A percentile compares a stretch with the other conserved stretches of the same genome.
These are phyloP conservation scores for Rugonectria rugulosa DNA, from an alignment of 2,329 filamentous ascomycete species.

Conservation along the genomic window DNA sequence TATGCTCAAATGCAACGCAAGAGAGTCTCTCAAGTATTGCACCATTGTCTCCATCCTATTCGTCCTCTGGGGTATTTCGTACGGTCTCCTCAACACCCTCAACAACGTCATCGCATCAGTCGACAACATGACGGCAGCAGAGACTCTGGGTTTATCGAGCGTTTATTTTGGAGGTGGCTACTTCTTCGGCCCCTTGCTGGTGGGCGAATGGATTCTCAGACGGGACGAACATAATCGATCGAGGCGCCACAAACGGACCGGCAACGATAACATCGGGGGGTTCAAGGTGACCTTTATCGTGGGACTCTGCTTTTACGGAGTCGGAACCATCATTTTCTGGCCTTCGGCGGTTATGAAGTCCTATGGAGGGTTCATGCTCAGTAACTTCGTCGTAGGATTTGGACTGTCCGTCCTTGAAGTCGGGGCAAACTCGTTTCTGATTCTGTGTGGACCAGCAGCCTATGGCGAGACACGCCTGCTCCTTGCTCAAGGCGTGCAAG, in stretches of 20 bases:
- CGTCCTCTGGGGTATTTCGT: constrained; percentile 90
- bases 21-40: constrained; percentile 75
- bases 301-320: constrained; percentile 76
- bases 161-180: constrained; percentile 77
- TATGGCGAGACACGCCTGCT: constrained; percentile 79
- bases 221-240: constrained; percentile 68
- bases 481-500: constrained; percentile 79
- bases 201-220: constrained; percentile 75
- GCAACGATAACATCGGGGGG: constrained; percentile 62
- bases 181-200: constrained; percentile 71
- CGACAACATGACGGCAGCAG: constrained; percentile 64
- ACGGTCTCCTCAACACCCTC: constrained; percentile 83
- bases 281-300: constrained; percentile 84
- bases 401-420: constrained; percentile 81
- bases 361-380: constrained; percentile 80
- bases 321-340: constrained; percentile 87
- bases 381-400: constrained; percentile 77
- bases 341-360: constrained; percentile 77
- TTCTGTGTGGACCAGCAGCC: constrained; percentile 75
- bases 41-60: constrained; percentile 81
- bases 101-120: constrained; percentile 74
- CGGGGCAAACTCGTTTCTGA: constrained; percentile 77
- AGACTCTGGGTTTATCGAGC: constrained; percentile 73
- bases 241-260: constrained; percentile 46
- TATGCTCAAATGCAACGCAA: constrained; percentile 69